Percentiles rank a stretch among this genome's conserved stretches.
Evolutionary conservation across 1,284 basidiomycete species (phyloP).

Genomic region (Pseudozyma sp.): DNA sequence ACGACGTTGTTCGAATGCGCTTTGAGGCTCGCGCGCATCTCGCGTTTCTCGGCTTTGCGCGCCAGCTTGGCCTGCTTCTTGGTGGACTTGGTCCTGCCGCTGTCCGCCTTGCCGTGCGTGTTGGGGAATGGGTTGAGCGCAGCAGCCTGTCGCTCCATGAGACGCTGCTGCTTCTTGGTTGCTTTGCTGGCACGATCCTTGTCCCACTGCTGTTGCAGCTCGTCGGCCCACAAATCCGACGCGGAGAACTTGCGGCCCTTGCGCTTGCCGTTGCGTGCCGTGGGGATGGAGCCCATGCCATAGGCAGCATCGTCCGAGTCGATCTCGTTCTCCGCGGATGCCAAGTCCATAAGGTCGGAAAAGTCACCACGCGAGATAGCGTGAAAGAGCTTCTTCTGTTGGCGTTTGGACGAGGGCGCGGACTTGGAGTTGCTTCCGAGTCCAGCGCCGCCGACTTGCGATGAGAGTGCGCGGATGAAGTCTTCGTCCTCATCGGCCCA

Average conservation of each 20-base stretch:
- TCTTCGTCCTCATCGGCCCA: constrained; percentile 78
- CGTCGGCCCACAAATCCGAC: constrained; percentile 73
- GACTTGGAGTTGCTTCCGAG: constrained; percentile 24
- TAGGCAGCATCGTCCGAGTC: constrained; percentile 67
- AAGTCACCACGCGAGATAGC: constrained; percentile 77
- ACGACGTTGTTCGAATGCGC: constrained; percentile 44
- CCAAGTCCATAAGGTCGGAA: constrained; percentile 74
- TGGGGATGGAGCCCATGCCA: constrained; percentile 45
- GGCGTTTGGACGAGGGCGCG: constrained; percentile 67
- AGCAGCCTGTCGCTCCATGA: constrained; percentile 71
- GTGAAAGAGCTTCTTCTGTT: constrained; percentile 75
- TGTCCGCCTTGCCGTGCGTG: constrained; percentile 53
- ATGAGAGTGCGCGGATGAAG: constrained; percentile 73
- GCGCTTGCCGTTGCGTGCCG: constrained; percentile 47
- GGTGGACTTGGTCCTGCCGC: constrained; percentile 44
- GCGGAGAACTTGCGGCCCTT: constrained; percentile 73
- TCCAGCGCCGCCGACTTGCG: constrained; percentile 39
- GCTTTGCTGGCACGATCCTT: constrained; percentile 57
- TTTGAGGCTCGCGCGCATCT: constrained; percentile 45
- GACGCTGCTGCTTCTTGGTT: constrained; percentile 51
- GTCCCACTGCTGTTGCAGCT: constrained; percentile 75
- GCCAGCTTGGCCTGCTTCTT: constrained; percentile 57
- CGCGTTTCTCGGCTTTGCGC: constrained; percentile 47
- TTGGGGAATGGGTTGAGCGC: constrained; percentile 71
- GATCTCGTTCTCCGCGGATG: constrained; percentile 36